A percentile compares a stretch with the other conserved stretches of the same genome.
phyloP scores from a whole-genome alignment of 2,329 filamentous ascomycete genomes.

The Pestalotiopsis sp. region DNA sequence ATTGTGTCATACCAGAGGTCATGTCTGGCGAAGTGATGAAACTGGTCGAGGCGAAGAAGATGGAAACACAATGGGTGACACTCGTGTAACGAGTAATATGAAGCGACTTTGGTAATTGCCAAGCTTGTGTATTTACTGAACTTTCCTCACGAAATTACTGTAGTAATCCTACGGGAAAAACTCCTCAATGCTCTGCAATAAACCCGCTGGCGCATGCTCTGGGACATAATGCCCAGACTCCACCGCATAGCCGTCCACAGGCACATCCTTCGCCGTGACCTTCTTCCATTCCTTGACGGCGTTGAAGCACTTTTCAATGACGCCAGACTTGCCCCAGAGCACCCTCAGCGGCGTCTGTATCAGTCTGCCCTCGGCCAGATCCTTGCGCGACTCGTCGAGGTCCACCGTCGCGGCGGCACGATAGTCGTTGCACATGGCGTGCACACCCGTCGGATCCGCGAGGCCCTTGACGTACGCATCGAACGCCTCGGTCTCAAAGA shows the following conservation, averaged over 20 bases:
- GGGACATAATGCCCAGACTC: slow-evolving; percentile 52
- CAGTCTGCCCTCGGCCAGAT: slow-evolving; percentile 43
- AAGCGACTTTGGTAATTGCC: too few species aligned
- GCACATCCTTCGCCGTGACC: slow-evolving; percentile 39
- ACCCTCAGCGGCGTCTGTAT: slow-evolving; percentile 50
- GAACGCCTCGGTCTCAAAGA: slow-evolving; percentile 37
- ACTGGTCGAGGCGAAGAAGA: not conserved
- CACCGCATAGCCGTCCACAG: slow-evolving; percentile 43
- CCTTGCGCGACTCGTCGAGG: slow-evolving; percentile 49
- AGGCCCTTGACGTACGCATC: slow-evolving; percentile 45
- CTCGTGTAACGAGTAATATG: not conserved
- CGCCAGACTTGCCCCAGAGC: slow-evolving; percentile 51
- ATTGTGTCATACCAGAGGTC: not conserved
- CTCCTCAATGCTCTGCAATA: slow-evolving; percentile 41
- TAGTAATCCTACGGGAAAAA: slow-evolving; percentile 37
- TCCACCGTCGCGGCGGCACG: slow-evolving; percentile 54
- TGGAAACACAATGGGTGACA: not conserved
- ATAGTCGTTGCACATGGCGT: slow-evolving; percentile 59
- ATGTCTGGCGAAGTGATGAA: too few species aligned
- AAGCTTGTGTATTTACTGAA: not conserved
- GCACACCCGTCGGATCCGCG: slow-evolving; percentile 42
- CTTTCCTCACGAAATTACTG: not conserved
- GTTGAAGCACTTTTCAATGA: slow-evolving; percentile 53
- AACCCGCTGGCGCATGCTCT: slow-evolving; percentile 51
- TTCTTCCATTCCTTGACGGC: slow-evolving; percentile 52